Evolutionary conservation across 257 asterid species (phyloP).

Genomic region (Leonotis leonurus): DNA sequence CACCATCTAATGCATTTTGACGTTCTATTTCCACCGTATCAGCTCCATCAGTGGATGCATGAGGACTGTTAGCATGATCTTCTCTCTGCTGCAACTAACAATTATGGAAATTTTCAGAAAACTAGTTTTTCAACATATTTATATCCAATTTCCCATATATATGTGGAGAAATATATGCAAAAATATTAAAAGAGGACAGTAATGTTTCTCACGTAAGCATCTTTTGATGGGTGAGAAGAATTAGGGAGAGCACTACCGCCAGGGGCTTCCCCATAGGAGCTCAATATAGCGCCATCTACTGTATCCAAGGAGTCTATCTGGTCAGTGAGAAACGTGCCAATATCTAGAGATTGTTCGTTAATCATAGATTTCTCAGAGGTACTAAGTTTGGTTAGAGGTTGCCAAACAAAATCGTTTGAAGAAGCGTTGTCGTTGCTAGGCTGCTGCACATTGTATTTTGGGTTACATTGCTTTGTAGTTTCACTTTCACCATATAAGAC

Average conservation of each 20-base stretch:
- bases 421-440: constrained; percentile 20
- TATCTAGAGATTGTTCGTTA: constrained; percentile 31
- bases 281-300: constrained; percentile 30
- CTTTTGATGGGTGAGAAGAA: constrained; percentile 15
- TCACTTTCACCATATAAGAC: constrained; percentile 31
- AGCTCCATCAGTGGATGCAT: constrained; percentile 21
- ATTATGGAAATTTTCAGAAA: constrained; percentile 1
- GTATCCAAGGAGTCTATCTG: constrained; percentile 23
- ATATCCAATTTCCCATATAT: not conserved
- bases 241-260: constrained; percentile 22
- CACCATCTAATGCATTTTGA: constrained; percentile 14
- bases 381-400: constrained; percentile 18
- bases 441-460: constrained; percentile 21
- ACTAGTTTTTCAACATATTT: not conserved
- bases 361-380: constrained; percentile 22
- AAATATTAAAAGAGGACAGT: not conserved
- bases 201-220: constrained; percentile 22
- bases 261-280: constrained; percentile 31
- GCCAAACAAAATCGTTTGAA: constrained; percentile 22
- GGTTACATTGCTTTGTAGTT: constrained; percentile 12
- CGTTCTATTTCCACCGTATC: constrained; percentile 20
- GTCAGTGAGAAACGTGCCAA: constrained; percentile 21
- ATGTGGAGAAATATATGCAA: not conserved
- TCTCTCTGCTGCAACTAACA: constrained; percentile 39
- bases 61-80: constrained; percentile 18